A percentile compares a stretch with the other conserved stretches of the same genome.
Evolutionary conservation across 768 basidiomycete genomes (phyloP).

Genomic region (Porpolomopsis calyptriformis): DNA sequence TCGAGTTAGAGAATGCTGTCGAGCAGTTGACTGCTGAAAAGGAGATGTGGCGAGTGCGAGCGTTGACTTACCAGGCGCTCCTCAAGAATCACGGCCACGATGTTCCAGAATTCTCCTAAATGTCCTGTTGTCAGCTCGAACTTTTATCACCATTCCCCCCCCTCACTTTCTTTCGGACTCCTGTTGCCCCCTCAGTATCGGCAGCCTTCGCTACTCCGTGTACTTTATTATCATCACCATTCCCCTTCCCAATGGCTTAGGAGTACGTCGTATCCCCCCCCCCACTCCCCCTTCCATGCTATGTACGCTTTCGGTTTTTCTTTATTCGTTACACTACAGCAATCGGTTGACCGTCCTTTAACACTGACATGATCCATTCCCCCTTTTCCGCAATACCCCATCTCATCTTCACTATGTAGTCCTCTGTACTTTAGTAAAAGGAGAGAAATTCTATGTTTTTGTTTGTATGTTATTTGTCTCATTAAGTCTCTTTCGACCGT

Average conservation of each 20-base stretch:
- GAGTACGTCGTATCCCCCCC: conserved; percentile 14
- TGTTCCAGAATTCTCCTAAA: conserved; percentile 35
- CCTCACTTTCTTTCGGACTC: conserved; percentile 1
- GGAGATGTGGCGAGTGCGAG: conserved; percentile 53
- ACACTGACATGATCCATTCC: no score
- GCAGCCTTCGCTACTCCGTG: conserved; percentile 13
- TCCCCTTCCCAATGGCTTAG: conserved; percentile 11
- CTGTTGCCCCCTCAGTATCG: conserved; percentile 1
- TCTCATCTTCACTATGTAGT: no score
- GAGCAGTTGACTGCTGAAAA: conserved; percentile 45
- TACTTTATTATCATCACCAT: conserved; percentile 10
- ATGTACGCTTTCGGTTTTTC: conserved; percentile 3
- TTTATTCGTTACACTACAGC: not conserved
- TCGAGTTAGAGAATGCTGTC: conserved; percentile 48
- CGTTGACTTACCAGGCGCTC: conserved; percentile 39
- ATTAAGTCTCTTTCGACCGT: no score
- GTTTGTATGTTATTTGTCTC: not conserved
- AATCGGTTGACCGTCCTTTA: no score
- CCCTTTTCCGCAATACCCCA: no score
- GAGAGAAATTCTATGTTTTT: no score
- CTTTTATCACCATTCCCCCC: not conserved
- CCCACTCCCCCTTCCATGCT: conserved; percentile 4
- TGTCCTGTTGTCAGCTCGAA: not conserved
- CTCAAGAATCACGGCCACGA: conserved; percentile 50
- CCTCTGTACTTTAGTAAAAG: no score